Percentiles rank a stretch among this genome's conserved stretches.
Evolutionary conservation across 2,329 filamentous ascomycete species (phyloP).

Genomic region (Cryphonectria parasitica): DNA sequence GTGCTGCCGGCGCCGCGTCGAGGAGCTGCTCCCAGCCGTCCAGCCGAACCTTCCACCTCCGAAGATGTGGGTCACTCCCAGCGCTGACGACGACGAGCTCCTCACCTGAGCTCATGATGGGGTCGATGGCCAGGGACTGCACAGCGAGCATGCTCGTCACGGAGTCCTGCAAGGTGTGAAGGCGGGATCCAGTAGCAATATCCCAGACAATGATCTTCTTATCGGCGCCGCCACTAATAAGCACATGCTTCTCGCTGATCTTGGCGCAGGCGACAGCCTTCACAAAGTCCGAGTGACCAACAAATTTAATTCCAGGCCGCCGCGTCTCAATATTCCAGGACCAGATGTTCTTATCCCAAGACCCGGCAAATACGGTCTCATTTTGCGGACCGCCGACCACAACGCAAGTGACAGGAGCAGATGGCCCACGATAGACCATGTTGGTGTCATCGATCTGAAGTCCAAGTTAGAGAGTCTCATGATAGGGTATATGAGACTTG

Average conservation of each 20-base stretch:
- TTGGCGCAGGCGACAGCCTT: constrained; percentile 72
- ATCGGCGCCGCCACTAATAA: constrained; percentile 79
- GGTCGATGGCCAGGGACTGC: constrained; percentile 78
- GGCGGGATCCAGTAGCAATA: constrained; percentile 63
- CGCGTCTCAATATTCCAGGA: constrained; percentile 72
- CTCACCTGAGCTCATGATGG: constrained; percentile 55
- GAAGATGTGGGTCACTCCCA: constrained; percentile 79
- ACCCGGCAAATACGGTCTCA: constrained; percentile 77
- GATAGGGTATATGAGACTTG: no score
- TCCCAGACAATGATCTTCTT: constrained; percentile 87
- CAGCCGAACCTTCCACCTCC: constrained; percentile 70
- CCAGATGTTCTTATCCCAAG: constrained; percentile 94
- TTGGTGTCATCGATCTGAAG: constrained; percentile 46
- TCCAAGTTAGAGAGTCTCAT: not conserved
- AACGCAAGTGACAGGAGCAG: constrained; percentile 78
- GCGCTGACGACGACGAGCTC: constrained; percentile 72
- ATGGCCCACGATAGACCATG: constrained; percentile 70
- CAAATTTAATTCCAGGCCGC: constrained; percentile 61
- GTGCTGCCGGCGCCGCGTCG: constrained; percentile 48
- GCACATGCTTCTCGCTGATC: constrained; percentile 62
- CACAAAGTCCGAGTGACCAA: constrained; percentile 88
- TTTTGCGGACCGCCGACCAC: constrained; percentile 63
- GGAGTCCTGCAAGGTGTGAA: constrained; percentile 80
- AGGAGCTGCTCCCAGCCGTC: constrained; percentile 58
- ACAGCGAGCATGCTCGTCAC: constrained; percentile 73